Percentiles rank a stretch among this genome's conserved stretches.
Evolutionary conservation across 2,329 filamentous ascomycete species (phyloP).

Genomic region (Pyrenophora tritici-repentis): DNA sequence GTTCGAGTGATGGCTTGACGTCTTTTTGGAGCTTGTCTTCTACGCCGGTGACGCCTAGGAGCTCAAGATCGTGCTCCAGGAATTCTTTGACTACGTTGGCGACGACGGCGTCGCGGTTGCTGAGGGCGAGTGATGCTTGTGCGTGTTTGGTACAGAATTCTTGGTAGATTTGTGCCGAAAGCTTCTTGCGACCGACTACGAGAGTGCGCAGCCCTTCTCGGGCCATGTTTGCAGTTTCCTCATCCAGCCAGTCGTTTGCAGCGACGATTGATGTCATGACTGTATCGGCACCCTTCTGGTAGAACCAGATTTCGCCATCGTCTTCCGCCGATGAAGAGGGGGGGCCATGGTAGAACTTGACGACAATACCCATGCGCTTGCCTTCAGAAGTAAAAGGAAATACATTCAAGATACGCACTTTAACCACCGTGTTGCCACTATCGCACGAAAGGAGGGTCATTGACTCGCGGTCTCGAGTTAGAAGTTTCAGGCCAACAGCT

Average conservation of each 20-base stretch:
- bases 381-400: slow-evolving; percentile 98
- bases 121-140: slow-evolving; percentile 79
- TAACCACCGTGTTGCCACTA: slow-evolving; percentile 74
- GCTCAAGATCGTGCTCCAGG: slow-evolving; percentile 85
- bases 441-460: slow-evolving; percentile 82
- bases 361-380: slow-evolving; percentile 97
- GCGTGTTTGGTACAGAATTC: slow-evolving; percentile 78
- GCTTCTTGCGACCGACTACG: slow-evolving; percentile 88
- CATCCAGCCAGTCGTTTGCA: slow-evolving; percentile 97
- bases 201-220: slow-evolving; percentile 92
- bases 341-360: slow-evolving; percentile 69
- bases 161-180: slow-evolving; percentile 77
- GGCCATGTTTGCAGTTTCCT: slow-evolving; percentile 99
- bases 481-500: slow-evolving; percentile 81
- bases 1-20: slow-evolving; percentile 92
- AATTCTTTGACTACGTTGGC: slow-evolving; percentile 77
- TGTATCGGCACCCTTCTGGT: slow-evolving; percentile 96
- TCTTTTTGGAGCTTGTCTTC: slow-evolving; percentile 96
- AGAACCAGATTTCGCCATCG: slow-evolving; percentile 91
- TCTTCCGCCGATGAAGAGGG: slow-evolving; percentile 53
- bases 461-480: slow-evolving; percentile 82
- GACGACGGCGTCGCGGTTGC: slow-evolving; percentile 80
- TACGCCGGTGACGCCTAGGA: slow-evolving; percentile 95
- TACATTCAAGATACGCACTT: slow-evolving; percentile 86
- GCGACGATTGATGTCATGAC: slow-evolving; percentile 97